Percentiles rank a stretch among this genome's conserved stretches.
phyloP scores from a whole-genome alignment of 164 flowering plant genomes.

The Stephania japonica region DNA sequence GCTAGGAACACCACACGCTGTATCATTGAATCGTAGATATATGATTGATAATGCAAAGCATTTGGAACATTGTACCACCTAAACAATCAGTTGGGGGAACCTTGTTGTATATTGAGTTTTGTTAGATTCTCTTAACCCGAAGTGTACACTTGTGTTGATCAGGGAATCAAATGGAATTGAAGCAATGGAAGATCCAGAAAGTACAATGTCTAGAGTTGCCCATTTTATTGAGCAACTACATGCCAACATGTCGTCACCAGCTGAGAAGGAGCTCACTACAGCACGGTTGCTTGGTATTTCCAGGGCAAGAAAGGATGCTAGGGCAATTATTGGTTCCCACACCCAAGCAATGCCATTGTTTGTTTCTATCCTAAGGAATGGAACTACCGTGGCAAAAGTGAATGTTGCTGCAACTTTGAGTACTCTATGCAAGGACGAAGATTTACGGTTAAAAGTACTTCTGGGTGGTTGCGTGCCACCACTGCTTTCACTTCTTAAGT shows the following conservation, averaged over 20 bases:
- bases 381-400: conserved; percentile 58
- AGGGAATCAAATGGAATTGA: conserved; percentile 59
- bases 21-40: neutral
- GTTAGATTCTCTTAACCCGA: neutral
- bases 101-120: neutral
- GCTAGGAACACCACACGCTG: neutral
- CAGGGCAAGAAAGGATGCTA: conserved; percentile 64
- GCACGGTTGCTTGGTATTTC: conserved; percentile 65
- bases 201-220: conserved; percentile 67
- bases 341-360: conserved; percentile 83
- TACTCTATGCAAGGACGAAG: conserved; percentile 70
- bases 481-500: conserved; percentile 70
- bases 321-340: conserved; percentile 69
- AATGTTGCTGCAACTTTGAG: conserved; percentile 68
- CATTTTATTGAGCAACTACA: conserved; percentile 75
- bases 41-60: neutral
- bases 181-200: conserved; percentile 61
- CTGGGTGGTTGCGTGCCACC: conserved; percentile 91
- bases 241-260: conserved; percentile 60
- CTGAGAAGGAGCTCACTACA: conserved; percentile 76
- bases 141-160: conserved; percentile 10
- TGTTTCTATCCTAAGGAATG: conserved; percentile 65
- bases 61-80: neutral
- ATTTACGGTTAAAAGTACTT: conserved; percentile 72
- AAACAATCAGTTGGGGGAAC: neutral